Evolutionary conservation across 805 yeast species (phyloP).

Genomic region (Henningerozyma blattae): DNA sequence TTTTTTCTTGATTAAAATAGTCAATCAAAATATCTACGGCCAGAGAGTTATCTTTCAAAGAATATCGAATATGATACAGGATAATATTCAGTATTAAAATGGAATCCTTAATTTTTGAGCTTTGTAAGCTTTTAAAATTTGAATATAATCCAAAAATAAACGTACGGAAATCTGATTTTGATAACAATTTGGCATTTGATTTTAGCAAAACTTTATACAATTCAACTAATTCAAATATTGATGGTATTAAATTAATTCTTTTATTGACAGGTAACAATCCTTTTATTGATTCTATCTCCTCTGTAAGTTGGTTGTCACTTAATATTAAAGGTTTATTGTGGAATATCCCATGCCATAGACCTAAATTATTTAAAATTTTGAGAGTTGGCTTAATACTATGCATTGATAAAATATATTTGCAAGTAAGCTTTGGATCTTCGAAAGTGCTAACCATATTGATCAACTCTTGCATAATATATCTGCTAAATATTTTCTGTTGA

Average conservation of each 20-base stretch:
- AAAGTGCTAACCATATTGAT: constrained; percentile 11
- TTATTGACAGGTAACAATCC: constrained; percentile 6
- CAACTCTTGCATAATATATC: constrained; percentile 12
- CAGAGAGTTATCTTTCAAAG: constrained; percentile 10
- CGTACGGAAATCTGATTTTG: no score
- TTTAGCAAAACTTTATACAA: constrained; percentile 13
- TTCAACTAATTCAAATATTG: constrained; percentile 12
- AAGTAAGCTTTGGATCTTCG: constrained; percentile 18
- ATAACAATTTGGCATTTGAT: no score
- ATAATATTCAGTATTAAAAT: constrained; percentile 12
- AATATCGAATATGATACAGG: constrained; percentile 9
- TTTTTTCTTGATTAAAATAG: constrained; percentile 9
- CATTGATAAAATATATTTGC: constrained; percentile 14
- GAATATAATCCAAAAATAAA: constrained; percentile 10
- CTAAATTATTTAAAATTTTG: constrained; percentile 16
- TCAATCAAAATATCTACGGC: constrained; percentile 15
- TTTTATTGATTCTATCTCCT: constrained; percentile 4
- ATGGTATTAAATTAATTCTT: constrained; percentile 5
- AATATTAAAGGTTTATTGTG: constrained; percentile 8
- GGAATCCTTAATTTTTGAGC: no score
- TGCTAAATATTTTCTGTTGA: constrained; percentile 11
- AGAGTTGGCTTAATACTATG: constrained; percentile 5
- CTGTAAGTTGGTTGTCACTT: constrained; percentile 1
- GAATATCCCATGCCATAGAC: constrained; percentile 18
- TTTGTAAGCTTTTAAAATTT: constrained; percentile 6